Percentiles rank a stretch among this genome's conserved stretches.
Evolutionary conservation across 2,329 filamentous ascomycete genomes (phyloP).

Genomic region (Fusarium sp.): DNA sequence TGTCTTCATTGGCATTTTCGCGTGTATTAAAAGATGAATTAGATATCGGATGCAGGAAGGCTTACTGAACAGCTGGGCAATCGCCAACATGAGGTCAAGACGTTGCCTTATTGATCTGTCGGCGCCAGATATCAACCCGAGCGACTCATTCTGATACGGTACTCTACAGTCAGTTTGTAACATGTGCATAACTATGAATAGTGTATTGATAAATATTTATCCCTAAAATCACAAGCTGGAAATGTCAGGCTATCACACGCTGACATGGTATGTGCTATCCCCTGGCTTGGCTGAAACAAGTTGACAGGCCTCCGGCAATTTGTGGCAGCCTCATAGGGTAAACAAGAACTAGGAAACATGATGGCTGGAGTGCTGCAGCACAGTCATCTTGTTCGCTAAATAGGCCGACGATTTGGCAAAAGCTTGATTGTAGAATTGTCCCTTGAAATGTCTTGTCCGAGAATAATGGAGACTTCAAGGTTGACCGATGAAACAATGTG

Average conservation of each 20-base stretch:
- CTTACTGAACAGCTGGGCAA: neutral
- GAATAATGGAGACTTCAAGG: neutral
- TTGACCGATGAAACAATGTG: neutral
- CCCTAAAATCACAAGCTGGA: neutral
- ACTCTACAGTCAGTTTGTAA: rapidly evolving
- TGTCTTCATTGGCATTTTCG: neutral
- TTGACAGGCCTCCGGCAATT: neutral
- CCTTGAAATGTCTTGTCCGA: neutral
- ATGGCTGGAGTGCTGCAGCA: neutral
- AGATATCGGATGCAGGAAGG: rapidly evolving
- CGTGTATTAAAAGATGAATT: rapidly evolving
- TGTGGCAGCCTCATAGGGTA: neutral
- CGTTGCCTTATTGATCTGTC: rapidly evolving
- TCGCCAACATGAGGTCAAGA: neutral
- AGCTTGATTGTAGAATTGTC: neutral
- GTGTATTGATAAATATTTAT: neutral
- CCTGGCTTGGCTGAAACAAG: neutral
- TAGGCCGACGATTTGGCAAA: neutral
- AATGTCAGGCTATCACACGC: neutral
- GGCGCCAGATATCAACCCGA: too few relatives aligned
- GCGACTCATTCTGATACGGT: rapidly evolving
- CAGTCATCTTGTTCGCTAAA: neutral
- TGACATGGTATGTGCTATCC: too few relatives aligned
- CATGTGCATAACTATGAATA: rapidly evolving
- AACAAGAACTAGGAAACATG: neutral